Conservation (phyloP, 1,284 basidiomycete genomes). For the Heterobasidion occidentale region DNA sequence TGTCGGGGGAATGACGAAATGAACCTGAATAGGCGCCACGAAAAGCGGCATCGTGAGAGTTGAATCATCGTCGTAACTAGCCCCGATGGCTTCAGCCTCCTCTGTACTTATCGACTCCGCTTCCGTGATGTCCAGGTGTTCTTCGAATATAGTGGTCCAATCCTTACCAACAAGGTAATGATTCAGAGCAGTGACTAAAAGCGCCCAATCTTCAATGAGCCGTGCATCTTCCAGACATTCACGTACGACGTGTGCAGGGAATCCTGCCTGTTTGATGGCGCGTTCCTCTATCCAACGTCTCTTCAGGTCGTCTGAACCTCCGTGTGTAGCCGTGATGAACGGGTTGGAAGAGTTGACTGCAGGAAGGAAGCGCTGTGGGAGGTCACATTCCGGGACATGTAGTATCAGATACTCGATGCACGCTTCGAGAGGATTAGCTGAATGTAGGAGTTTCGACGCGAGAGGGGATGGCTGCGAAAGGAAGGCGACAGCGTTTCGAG, state of each 20-base stretch:
- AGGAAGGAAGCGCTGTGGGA: slow-evolving; percentile 57
- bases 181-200: slow-evolving; percentile 43
- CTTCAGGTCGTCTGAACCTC: slow-evolving; percentile 58
- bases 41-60: slow-evolving; percentile 57
- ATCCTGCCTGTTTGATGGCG: slow-evolving; percentile 79
- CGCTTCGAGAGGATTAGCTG: slow-evolving; percentile 51
- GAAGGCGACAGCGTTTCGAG: slow-evolving; percentile 39
- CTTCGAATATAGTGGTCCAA: slow-evolving; percentile 14
- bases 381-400: slow-evolving; percentile 73
- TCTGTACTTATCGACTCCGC: slow-evolving; percentile 38
- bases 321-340: slow-evolving; percentile 56
- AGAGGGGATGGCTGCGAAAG: slow-evolving; percentile 46
- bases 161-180: slow-evolving; percentile 38
- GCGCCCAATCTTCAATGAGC: slow-evolving; percentile 38
- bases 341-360: slow-evolving; percentile 59
- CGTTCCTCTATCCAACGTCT: slow-evolving; percentile 80
- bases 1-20: slow-evolving; percentile 53
- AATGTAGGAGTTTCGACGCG: slow-evolving; percentile 39
- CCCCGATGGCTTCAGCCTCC: slow-evolving; percentile 68
- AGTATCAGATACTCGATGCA: slow-evolving; percentile 72
- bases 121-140: slow-evolving; percentile 10
- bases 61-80: slow-evolving; percentile 24
- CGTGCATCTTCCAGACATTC: slow-evolving; percentile 34
- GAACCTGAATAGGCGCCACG: slow-evolving; percentile 56
- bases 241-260: slow-evolving; percentile 68